phyloP scores from a whole-genome alignment of 306 rosid species.

The Sophora flavescens region DNA sequence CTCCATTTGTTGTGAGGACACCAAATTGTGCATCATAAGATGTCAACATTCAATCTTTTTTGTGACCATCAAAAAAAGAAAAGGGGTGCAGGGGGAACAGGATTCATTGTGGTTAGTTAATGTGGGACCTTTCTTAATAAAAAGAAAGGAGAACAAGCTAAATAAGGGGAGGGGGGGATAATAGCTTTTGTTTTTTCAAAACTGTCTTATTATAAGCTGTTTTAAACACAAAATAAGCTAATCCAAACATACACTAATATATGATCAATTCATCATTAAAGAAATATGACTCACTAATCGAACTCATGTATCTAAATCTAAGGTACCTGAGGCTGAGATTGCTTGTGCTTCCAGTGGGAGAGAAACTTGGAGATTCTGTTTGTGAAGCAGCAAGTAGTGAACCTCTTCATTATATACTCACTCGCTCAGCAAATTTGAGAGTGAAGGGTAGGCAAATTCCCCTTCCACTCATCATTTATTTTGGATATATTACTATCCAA shows the following conservation, averaged over 20 bases:
- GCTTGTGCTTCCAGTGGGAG: conserved; percentile 45
- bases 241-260: not conserved
- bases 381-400: conserved; percentile 62
- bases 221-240: not conserved
- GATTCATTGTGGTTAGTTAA: not conserved
- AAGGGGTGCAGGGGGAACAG: too few species aligned
- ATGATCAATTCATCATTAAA: conserved; percentile 13
- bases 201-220: not conserved
- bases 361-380: conserved; percentile 50
- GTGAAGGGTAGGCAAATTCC: conserved; percentile 68
- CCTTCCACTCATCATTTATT: conserved; percentile 36
- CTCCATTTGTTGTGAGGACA: not conserved
- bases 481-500: conserved; percentile 44
- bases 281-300: not conserved
- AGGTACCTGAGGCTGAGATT: conserved; percentile 60
- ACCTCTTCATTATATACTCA: conserved; percentile 72
- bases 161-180: not conserved
- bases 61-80: not conserved
- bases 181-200: not conserved
- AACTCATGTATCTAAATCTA: not conserved
- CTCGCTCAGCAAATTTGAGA: conserved; percentile 52
- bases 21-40: not conserved
- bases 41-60: not conserved
- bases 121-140: not conserved
- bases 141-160: not conserved